A percentile compares a stretch with the other conserved stretches of the same genome.
phyloP scores from a whole-genome alignment of 2,329 filamentous ascomycete species.

The Fusarium sp. region DNA sequence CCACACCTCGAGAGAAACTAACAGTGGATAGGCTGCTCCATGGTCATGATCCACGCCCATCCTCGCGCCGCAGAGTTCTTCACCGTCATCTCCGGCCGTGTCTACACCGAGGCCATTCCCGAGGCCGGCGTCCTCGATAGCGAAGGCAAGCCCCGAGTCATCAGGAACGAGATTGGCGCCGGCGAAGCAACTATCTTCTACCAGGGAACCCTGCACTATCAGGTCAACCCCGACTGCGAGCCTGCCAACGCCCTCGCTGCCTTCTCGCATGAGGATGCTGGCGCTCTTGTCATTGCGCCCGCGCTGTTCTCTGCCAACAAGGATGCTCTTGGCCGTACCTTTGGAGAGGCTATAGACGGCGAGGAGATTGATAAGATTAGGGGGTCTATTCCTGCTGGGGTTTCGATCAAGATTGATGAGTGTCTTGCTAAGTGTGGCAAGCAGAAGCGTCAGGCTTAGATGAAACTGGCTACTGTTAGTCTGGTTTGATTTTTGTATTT shows the following conservation, averaged over 20 bases:
- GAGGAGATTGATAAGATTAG: slow-evolving; percentile 61
- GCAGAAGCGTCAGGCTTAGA: slow-evolving; percentile 56
- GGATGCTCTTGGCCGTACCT: slow-evolving; percentile 60
- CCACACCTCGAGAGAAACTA: neutral
- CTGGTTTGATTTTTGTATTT: neutral
- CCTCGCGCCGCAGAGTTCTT: slow-evolving; percentile 67
- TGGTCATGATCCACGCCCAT: slow-evolving; percentile 69
- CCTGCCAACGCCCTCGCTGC: slow-evolving; percentile 63
- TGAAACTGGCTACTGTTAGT: neutral
- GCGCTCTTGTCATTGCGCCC: slow-evolving; percentile 62
- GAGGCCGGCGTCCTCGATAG: slow-evolving; percentile 61
- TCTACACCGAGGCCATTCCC: slow-evolving; percentile 65
- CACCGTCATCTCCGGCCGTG: slow-evolving; percentile 62
- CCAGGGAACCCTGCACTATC: slow-evolving; percentile 66
- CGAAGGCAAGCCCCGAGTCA: slow-evolving; percentile 57
- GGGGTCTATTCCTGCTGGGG: slow-evolving; percentile 56
- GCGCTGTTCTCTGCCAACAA: slow-evolving; percentile 61
- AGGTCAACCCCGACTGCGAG: slow-evolving; percentile 68
- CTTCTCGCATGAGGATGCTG: slow-evolving; percentile 66
- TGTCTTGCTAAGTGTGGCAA: slow-evolving; percentile 58
- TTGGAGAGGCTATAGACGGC: slow-evolving; percentile 61
- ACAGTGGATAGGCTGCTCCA: slow-evolving; percentile 59
- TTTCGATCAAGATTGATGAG: slow-evolving; percentile 65
- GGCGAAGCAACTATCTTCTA: slow-evolving; percentile 67
- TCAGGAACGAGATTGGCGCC: slow-evolving; percentile 56